phyloP scores from a whole-genome alignment of 495 filamentous ascomycete genomes.

The Ramalina intermedia region DNA sequence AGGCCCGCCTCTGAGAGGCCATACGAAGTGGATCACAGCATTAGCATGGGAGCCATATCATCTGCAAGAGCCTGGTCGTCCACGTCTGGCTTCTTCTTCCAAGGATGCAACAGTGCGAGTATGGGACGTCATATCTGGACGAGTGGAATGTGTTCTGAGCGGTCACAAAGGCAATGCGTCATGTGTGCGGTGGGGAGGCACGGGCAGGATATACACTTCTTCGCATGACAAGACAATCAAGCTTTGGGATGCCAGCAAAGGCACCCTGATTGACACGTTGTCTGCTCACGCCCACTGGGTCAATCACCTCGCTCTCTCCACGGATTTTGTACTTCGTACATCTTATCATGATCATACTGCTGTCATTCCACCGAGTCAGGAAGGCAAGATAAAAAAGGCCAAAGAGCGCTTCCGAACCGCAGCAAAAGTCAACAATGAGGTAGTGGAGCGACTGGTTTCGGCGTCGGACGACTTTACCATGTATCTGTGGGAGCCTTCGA shows the following conservation, averaged over 20 bases:
- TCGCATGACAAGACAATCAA: slow-evolving; percentile 93
- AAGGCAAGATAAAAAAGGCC: slow-evolving; percentile 61
- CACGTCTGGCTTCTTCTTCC: slow-evolving; percentile 72
- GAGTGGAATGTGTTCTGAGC: slow-evolving; percentile 65
- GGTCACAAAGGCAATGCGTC: slow-evolving; percentile 81
- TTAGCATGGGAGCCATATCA: slow-evolving; percentile 94
- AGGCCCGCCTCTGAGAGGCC: slow-evolving; percentile 70
- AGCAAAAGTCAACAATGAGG: slow-evolving; percentile 60
- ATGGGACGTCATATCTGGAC: slow-evolving; percentile 68
- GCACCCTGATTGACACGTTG: slow-evolving; percentile 65
- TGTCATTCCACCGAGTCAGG: slow-evolving; percentile 48
- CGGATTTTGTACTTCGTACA: slow-evolving; percentile 79
- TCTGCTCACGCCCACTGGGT: slow-evolving; percentile 85
- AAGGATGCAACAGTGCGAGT: slow-evolving; percentile 84
- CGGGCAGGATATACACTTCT: slow-evolving; percentile 67
- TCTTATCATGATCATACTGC: slow-evolving; percentile 76
- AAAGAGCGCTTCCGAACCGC: slow-evolving; percentile 78
- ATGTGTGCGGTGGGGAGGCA: slow-evolving; percentile 91
- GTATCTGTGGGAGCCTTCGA: slow-evolving; percentile 83
- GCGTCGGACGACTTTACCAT: slow-evolving; percentile 94
- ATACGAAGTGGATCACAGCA: slow-evolving; percentile 79
- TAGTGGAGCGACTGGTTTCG: slow-evolving; percentile 76
- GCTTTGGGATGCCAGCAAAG: slow-evolving; percentile 71
- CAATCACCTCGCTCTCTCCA: slow-evolving; percentile 90
- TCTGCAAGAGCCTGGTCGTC: slow-evolving; percentile 54